These are phyloP conservation scores for Beauveria caledonica DNA, from an alignment of 2,329 filamentous ascomycete genomes.

Conservation along the genomic window DNA sequence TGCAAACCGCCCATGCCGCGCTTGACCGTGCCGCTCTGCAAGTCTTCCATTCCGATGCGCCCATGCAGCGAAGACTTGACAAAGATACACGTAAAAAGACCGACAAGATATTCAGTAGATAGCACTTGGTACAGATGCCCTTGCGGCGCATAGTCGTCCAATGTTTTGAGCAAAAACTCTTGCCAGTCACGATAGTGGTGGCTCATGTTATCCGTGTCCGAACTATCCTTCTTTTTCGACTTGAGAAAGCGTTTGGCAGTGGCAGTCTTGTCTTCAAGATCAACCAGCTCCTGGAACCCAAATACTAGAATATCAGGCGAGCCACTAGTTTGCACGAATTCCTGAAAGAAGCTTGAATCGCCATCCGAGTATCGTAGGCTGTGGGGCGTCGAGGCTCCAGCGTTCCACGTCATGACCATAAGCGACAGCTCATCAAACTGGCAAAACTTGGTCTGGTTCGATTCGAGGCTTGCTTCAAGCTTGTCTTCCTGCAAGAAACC, in stretches of 20 bases:
- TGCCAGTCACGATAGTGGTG: conserved; percentile 96
- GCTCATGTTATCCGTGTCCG: conserved; percentile 85
- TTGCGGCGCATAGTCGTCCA: conserved; percentile 75
- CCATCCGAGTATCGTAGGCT: conserved; percentile 62
- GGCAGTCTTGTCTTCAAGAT: conserved; percentile 93
- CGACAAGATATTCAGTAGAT: conserved; percentile 80
- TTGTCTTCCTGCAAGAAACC: conserved; percentile 89
- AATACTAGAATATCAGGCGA: conserved; percentile 88
- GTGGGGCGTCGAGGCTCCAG: conserved; percentile 86
- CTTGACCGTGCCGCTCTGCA: conserved; percentile 80
- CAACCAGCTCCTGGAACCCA: conserved; percentile 97
- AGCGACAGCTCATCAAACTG: conserved; percentile 74
- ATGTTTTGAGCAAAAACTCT: conserved; percentile 72
- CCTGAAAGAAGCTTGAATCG: conserved; percentile 71
- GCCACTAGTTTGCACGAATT: conserved; percentile 66
- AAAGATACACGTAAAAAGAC: conserved; percentile 92
- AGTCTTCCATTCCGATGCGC: conserved; percentile 69
- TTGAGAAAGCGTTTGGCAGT: conserved; percentile 94
- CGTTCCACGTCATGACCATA: conserved; percentile 90
- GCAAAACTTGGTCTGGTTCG: conserved; percentile 74
- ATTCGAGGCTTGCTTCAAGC: conserved; percentile 86
- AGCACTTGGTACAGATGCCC: conserved; percentile 76
- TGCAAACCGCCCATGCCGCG: conserved; percentile 92
- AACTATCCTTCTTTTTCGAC: conserved; percentile 73
- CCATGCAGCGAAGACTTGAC: conserved; percentile 72